phyloP scores from a whole-genome alignment of 2,329 filamentous ascomycete species.

The Fusarium luffae region DNA sequence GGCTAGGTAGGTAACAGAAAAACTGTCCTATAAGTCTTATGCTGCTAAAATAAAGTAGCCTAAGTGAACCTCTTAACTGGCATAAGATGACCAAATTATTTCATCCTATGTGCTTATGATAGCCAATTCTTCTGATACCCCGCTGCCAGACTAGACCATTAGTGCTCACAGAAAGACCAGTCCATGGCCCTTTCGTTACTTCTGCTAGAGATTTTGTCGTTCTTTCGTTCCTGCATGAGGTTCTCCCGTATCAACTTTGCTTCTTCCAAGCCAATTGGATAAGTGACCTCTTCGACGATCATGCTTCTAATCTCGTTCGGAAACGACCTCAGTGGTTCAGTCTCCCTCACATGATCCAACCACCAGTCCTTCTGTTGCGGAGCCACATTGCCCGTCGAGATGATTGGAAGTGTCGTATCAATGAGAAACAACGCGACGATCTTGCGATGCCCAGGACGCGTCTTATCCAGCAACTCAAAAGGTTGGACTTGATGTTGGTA shows the following conservation, averaged over 20 bases:
- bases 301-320: not conserved
- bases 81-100: too few species aligned
- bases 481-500: not conserved
- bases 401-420: not conserved
- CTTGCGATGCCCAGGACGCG: conserved; percentile 1
- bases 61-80: too few species aligned
- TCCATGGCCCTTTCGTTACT: too few species aligned
- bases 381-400: conserved; percentile 1
- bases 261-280: not conserved
- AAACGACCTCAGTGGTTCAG: not conserved
- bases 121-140: too few species aligned
- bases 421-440: conserved; percentile 6
- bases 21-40: too few species aligned
- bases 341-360: accelerated
- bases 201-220: not conserved
- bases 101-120: too few species aligned
- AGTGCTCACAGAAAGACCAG: conserved; percentile 3
- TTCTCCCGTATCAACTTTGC: not conserved
- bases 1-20: too few species aligned
- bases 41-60: too few species aligned
- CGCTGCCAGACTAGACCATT: not conserved
- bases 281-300: not conserved
- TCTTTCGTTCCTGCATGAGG: not conserved
- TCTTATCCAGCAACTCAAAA: not conserved
- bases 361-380: conserved; percentile 10